A percentile compares a stretch with the other conserved stretches of the same genome.
phyloP scores from a whole-genome alignment of 148 eudicot species.

The Euryodendron excelsum region DNA sequence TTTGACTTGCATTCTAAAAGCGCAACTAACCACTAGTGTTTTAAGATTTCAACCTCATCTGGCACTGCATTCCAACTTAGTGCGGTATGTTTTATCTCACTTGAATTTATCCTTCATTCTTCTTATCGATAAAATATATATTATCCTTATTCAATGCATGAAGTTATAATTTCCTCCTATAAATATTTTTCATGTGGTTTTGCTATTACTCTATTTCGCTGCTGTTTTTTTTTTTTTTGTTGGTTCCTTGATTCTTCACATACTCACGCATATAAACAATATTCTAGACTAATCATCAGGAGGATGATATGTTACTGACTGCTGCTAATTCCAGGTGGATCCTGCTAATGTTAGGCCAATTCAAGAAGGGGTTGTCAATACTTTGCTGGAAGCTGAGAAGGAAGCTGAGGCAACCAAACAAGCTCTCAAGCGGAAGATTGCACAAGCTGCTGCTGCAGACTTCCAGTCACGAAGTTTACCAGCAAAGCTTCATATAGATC shows the following conservation, averaged over 20 bases:
- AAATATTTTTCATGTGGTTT: neutral
- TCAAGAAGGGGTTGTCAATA: slow-evolving; percentile 54
- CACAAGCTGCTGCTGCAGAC: slow-evolving; percentile 77
- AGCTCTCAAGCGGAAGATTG: slow-evolving; percentile 93
- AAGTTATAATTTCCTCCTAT: neutral
- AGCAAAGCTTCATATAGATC: slow-evolving; percentile 80
- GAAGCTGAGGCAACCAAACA: slow-evolving; percentile 91
- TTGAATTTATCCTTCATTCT: too few relatives aligned
- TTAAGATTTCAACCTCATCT: neutral
- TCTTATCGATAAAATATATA: neutral
- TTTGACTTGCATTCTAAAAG: neutral
- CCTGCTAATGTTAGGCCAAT: slow-evolving; percentile 75
- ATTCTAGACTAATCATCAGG: neutral
- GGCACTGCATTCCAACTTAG: neutral
- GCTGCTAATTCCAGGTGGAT: slow-evolving; percentile 63
- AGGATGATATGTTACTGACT: neutral
- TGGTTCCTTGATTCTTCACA: too few relatives aligned
- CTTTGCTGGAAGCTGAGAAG: slow-evolving; percentile 80
- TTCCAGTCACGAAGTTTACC: slow-evolving; percentile 67
- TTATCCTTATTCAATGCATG: neutral
- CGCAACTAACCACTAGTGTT: neutral
- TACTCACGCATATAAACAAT: neutral
- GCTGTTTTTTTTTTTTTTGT: neutral
- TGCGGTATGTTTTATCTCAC: neutral
- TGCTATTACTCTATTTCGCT: neutral